These are phyloP conservation scores for Telopea speciosissima DNA, from an alignment of 177 flowering plant genomes.

Conservation along the genomic window DNA sequence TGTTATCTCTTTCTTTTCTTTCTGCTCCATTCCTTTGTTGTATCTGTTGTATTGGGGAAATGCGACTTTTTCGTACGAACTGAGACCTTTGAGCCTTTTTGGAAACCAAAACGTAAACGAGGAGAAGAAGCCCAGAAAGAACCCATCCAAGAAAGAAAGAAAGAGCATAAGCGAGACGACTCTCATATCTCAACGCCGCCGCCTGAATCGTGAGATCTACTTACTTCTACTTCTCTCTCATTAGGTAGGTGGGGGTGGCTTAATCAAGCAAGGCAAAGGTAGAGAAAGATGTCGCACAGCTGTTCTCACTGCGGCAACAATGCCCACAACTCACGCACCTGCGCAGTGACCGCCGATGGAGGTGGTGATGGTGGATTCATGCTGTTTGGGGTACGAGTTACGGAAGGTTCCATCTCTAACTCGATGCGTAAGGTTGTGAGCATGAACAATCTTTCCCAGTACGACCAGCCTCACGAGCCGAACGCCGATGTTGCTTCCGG, in stretches of 20 bases:
- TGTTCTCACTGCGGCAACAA: slow-evolving; percentile 62
- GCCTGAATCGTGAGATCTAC: too few species aligned
- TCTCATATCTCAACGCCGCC: too few species aligned
- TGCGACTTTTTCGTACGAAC: neutral
- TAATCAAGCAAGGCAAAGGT: too few species aligned
- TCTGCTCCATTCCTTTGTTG: neutral
- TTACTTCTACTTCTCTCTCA: too few species aligned
- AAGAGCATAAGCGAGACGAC: neutral
- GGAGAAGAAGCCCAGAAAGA: neutral
- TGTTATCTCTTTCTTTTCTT: too few species aligned
- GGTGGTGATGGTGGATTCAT: slow-evolving; percentile 19
- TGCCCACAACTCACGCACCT: slow-evolving; percentile 60
- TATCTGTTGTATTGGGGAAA: too few species aligned
- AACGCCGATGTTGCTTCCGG: slow-evolving; percentile 25
- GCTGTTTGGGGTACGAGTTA: slow-evolving; percentile 48
- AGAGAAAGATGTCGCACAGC: slow-evolving; percentile 21
- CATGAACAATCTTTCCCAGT: slow-evolving; percentile 41
- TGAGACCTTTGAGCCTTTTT: neutral
- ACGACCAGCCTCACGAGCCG: slow-evolving; percentile 29
- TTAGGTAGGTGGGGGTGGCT: too few species aligned
- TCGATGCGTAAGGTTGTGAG: slow-evolving; percentile 49
- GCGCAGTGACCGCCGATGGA: slow-evolving; percentile 33
- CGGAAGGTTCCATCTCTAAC: slow-evolving; percentile 17
- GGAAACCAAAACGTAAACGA: neutral
- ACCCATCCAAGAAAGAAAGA: neutral